Evolutionary conservation across 2,329 filamentous ascomycete genomes (phyloP).

Genomic region (Colletotrichum musae): DNA sequence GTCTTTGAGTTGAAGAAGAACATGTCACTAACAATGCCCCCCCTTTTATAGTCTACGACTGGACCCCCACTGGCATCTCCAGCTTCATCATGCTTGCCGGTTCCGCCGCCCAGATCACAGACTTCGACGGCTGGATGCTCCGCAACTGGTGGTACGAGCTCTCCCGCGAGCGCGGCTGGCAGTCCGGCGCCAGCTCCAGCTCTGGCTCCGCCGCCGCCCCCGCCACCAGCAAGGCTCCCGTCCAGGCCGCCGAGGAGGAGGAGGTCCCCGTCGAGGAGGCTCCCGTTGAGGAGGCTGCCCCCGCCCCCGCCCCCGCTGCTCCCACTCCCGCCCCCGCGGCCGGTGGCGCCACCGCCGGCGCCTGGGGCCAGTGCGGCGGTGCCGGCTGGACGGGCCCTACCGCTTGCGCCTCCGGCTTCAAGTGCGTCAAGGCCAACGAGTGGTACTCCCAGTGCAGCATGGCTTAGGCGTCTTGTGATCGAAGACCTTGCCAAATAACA

Average conservation of each 20-base stretch:
- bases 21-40: background rate
- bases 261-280: background rate
- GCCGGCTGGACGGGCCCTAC: constrained; percentile 45
- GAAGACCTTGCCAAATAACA: background rate
- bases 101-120: constrained; percentile 57
- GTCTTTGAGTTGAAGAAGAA: no score
- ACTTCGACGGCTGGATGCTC: constrained; percentile 66
- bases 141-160: constrained; percentile 61
- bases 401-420: constrained; percentile 44
- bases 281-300: background rate
- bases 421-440: constrained; percentile 46
- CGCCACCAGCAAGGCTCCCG: constrained; percentile 4
- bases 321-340: constrained; percentile 1
- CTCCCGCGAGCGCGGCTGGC: constrained; percentile 49
- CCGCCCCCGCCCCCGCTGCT: constrained; percentile 1
- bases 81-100: constrained; percentile 64
- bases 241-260: constrained; percentile 1
- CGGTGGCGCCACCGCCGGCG: constrained; percentile 11
- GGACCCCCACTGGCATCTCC: constrained; percentile 57
- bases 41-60: constrained; percentile 47
- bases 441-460: constrained; percentile 49
- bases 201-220: constrained; percentile 7
- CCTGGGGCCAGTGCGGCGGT: constrained; percentile 48
- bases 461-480: background rate
- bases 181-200: constrained; percentile 34